Evolutionary conservation across 495 filamentous ascomycete species (phyloP), one percentile per base, ranked within the genome.

Genomic region (Penicillium simplicissimum): DNA sequence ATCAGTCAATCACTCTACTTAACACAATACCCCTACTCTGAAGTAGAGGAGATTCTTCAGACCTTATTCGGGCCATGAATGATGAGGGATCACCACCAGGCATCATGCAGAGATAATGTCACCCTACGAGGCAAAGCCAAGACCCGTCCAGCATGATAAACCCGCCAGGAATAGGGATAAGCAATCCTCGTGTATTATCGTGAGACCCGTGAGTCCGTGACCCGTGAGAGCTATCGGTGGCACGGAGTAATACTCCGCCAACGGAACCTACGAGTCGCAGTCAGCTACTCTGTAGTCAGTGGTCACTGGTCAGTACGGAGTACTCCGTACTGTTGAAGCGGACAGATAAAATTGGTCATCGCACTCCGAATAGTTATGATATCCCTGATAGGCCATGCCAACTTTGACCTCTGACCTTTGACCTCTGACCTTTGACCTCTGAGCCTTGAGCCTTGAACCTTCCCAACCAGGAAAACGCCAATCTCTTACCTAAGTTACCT

Each of bases 51-150:
- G 23, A 25, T 25, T 40, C 37, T 40, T 40, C 37, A 42, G 40
- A 6, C 6, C 0, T 23, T 2, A 8, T 45, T 45, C 21, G 13
- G 14, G 9, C 19, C 8, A 23, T 45, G 11, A 9, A 4, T n/a
- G n/a, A n/a, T n/a, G 17, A 19, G 21, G 19, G 13, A 45, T 45
- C 42, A 45, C 21, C 42, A 23, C 6, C 42, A 13, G 10, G 42
- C 17, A 45, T 45, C 19, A 45, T 23, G 19, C 42, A 45, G 42
- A 45, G 8, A 52, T 7, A 34, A 52, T 52, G 48, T 52, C 48
- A 52, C 48, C 48, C 48, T 52, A 33, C 48, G 17, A 52, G 48
- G 48, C 48, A 34, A 52, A 52, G 48, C 48, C 48, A 52, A 52
- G 48, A 28, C 48, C 8, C 25, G 31, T 7, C 13, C 3, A 33